A percentile compares a stretch with the other conserved stretches of the same genome.
phyloP scores from a whole-genome alignment of 495 filamentous ascomycete species.

The Penicillium mononematosum region DNA sequence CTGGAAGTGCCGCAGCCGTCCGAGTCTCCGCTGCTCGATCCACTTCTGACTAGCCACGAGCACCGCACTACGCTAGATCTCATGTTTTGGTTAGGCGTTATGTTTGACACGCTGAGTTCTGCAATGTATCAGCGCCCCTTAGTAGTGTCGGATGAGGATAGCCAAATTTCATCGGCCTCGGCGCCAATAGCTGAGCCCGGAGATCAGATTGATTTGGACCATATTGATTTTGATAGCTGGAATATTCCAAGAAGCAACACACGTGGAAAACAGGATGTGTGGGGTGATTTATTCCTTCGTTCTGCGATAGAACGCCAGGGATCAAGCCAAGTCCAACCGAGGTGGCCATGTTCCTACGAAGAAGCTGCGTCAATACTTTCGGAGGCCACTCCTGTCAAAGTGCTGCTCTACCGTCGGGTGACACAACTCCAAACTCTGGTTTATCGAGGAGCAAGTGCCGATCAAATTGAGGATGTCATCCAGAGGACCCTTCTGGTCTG shows the following conservation, averaged over 20 bases:
- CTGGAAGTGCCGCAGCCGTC: not conserved
- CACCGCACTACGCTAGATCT: conserved; percentile 42
- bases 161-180: conserved; percentile 22
- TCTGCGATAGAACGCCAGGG: conserved; percentile 6
- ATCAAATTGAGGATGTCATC: conserved; percentile 39
- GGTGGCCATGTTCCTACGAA: conserved; percentile 49
- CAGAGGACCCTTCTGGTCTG: conserved; percentile 36
- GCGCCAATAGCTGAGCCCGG: not conserved
- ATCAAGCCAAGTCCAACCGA: conserved; percentile 12
- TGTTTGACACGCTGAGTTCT: conserved; percentile 50
- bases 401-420: conserved; percentile 48
- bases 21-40: not conserved
- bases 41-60: conserved; percentile 23
- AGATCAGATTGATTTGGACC: conserved; percentile 11
- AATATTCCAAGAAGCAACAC: conserved; percentile 1
- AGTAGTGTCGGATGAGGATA: conserved; percentile 49
- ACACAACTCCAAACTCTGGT: conserved; percentile 44
- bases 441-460: conserved; percentile 23
- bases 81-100: conserved; percentile 51
- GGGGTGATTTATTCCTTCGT: conserved; percentile 37
- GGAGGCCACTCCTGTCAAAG: conserved; percentile 48
- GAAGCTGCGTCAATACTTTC: conserved; percentile 37
- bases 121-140: conserved; percentile 47
- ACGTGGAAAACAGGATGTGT: conserved; percentile 21
- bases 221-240: conserved; percentile 18